Base-by-base conservation (phyloP, 2,329 filamentous ascomycete species). In the Zasmidium angulare region DNA sequence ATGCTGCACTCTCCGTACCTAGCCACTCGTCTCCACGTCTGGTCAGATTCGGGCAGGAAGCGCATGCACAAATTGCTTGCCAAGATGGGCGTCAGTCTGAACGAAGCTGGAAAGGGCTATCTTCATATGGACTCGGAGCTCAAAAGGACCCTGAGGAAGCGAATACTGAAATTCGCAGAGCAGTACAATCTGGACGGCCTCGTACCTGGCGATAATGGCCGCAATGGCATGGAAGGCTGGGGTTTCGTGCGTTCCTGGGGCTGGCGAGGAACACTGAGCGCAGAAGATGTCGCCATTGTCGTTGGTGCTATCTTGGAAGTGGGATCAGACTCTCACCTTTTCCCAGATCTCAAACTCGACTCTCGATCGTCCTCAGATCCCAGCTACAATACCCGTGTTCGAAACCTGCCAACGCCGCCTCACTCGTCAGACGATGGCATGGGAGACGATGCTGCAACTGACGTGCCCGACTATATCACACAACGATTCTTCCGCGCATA, bases 101-200 rank as follows among this genome's bases (percentile, higher is more conserved):
- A 89, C 3, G 93, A 99, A 77, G 96, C 93, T 77, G 93, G 91
- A 69, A 95, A 98, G 75, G 93, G 87, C 72, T 99, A 98, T 73
- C 91, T 92, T 0, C 95, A 99, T 75, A 98, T 99, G 93, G 93
- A 98, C 76, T 96, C 97, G 87, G 88, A 96, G 75, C 80, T 99
- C 31, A 99, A 98, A 77, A 88, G 91, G 3, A 90, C 91, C 26
- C 78, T 98, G 26, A 87, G 93, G 46, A 86, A 90, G 50, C 91
- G 96, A 60, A 82, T 99, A 1, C 82, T 97, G 20, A 93, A 93
- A 69, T 98, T 96, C 72, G 93, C 93, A 0, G 91, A 91, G 1
- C 82, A 96, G 61, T 99, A 98, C 75, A 95, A 96, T 24, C 83
- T 99, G 1, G 93, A 98, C 65, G 95, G 93, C 53, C 86, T 99